These are phyloP conservation scores for Neoconidiobolus thromboides DNA, from an alignment of 371 early-diverging fungal species.

Conservation along the genomic window DNA sequence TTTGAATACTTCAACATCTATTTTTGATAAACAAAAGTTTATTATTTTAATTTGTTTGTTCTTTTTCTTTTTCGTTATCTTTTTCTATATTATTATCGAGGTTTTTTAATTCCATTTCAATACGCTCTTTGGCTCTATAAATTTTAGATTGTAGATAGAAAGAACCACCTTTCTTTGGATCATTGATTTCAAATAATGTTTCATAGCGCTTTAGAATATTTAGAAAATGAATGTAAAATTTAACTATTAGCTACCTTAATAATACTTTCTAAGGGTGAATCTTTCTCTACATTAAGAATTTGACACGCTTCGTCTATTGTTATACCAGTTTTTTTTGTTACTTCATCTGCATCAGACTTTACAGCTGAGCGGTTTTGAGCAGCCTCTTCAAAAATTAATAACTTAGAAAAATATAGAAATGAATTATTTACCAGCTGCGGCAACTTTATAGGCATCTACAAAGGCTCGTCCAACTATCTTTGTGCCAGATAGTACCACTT, in stretches of 20 bases:
- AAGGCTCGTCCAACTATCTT: constrained; percentile 83
- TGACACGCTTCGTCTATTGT: constrained; percentile 79
- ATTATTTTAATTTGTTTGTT: background rate
- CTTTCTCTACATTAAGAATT: constrained; percentile 74
- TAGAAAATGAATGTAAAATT: background rate
- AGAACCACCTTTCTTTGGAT: constrained; percentile 68
- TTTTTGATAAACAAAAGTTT: too few species aligned
- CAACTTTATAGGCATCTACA: constrained; percentile 83
- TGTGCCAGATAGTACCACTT: constrained; percentile 65
- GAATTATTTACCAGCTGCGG: constrained; percentile 60
- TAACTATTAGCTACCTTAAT: constrained; percentile 27
- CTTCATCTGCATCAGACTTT: constrained; percentile 40
- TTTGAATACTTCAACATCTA: too few species aligned
- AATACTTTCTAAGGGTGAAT: constrained; percentile 45
- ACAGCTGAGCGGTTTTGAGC: constrained; percentile 17
- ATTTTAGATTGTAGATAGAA: constrained; percentile 91
- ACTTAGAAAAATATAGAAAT: background rate
- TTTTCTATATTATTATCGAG: background rate
- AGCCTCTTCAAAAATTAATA: constrained; percentile 23
- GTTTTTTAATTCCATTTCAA: constrained; percentile 7
- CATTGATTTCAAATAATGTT: constrained; percentile 76
- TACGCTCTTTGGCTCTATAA: constrained; percentile 40
- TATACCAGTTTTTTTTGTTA: constrained; percentile 69
- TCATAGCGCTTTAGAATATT: constrained; percentile 52
- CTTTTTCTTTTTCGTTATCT: background rate